Conservation (phyloP, 345 rosid species). For the Camelina hispida region DNA sequence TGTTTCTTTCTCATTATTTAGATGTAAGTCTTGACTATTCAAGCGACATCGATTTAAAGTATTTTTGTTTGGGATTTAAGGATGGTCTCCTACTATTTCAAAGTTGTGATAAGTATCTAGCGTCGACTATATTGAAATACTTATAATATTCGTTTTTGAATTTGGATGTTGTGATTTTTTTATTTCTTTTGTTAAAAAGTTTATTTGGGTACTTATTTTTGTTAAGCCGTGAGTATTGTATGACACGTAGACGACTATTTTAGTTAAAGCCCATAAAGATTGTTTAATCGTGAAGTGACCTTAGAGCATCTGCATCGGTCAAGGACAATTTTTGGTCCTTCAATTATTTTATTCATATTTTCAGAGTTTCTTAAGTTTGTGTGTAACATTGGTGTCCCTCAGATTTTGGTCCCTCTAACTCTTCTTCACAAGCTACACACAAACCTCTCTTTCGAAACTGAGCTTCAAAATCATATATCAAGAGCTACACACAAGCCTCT, state of each 20-base stretch:
- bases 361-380: no score
- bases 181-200: neutral
- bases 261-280: neutral
- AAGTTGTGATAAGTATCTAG: conserved; percentile 19
- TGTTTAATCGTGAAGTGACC: neutral
- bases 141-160: conserved; percentile 20
- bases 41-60: conserved; percentile 32
- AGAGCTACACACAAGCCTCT: no score
- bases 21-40: conserved; percentile 21
- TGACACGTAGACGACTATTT: neutral
- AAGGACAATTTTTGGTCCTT: no score
- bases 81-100: conserved; percentile 28
- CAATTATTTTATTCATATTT: no score
- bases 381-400: no score
- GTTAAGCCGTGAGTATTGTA: neutral
- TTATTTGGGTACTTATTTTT: neutral
- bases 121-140: conserved; percentile 15
- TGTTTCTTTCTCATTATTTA: conserved; percentile 41
- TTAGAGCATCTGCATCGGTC: no score
- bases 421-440: no score
- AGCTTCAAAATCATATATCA: no score
- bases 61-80: conserved; percentile 28
- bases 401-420: no score
- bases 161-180: conserved; percentile 2
- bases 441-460: no score